Percentiles rank a stretch among this genome's conserved stretches.
phyloP scores from a whole-genome alignment of 2,329 filamentous ascomycete species.

The Pseudocercospora macadamiae region DNA sequence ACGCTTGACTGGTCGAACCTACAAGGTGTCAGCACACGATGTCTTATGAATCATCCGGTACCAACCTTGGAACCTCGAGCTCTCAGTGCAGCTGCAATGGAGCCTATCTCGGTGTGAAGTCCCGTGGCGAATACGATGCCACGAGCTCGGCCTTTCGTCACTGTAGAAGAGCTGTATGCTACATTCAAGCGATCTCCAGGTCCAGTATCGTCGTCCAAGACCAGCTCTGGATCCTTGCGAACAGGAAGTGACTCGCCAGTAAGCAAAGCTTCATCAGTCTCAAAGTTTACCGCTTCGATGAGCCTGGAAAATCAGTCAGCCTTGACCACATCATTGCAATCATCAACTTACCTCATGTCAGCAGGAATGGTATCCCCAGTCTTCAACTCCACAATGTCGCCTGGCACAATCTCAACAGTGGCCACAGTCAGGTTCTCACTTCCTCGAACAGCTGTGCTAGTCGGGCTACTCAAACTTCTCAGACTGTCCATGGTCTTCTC shows the following conservation, averaged over 20 bases:
- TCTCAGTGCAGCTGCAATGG: constrained; percentile 71
- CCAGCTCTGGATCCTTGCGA: constrained; percentile 62
- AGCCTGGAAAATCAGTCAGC: constrained; percentile 41
- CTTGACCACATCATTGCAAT: neutral
- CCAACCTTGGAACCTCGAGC: constrained; percentile 57
- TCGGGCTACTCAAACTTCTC: constrained; percentile 49
- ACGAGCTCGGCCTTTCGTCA: constrained; percentile 69
- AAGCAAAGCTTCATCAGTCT: constrained; percentile 71
- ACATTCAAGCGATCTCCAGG: constrained; percentile 72
- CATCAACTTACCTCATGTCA: constrained; percentile 38
- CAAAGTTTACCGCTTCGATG: constrained; percentile 44
- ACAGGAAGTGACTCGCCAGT: constrained; percentile 74
- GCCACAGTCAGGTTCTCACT: constrained; percentile 45
- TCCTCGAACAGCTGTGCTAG: constrained; percentile 49
- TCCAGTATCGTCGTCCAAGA: constrained; percentile 56
- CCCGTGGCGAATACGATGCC: constrained; percentile 70
- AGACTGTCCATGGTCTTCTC: constrained; percentile 55
- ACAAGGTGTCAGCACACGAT: too few species aligned
- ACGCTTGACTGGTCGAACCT: constrained; percentile 43
- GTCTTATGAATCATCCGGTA: too few species aligned
- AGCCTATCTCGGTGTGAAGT: constrained; percentile 74
- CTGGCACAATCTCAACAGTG: constrained; percentile 48
- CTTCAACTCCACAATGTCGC: constrained; percentile 50
- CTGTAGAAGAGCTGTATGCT: constrained; percentile 69
- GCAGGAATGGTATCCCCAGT: constrained; percentile 54